These are phyloP conservation scores for Ascochyta koolunga DNA, from an alignment of 2,329 filamentous ascomycete species.

Conservation along the genomic window DNA sequence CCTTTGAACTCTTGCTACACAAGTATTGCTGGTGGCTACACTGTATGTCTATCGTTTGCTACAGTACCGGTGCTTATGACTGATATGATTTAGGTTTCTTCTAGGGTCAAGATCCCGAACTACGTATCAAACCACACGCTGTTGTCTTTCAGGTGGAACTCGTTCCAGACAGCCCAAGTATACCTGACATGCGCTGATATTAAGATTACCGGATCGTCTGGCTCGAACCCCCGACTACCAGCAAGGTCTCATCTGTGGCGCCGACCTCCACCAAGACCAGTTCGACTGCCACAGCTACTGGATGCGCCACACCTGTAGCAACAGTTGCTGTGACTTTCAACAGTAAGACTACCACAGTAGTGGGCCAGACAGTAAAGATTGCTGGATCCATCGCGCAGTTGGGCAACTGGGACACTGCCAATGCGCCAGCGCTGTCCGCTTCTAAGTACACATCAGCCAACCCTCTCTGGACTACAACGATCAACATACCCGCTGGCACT, in stretches of 20 bases:
- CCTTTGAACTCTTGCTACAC: conserved; percentile 43
- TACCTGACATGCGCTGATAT: conserved; percentile 45
- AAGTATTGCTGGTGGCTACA: conserved; percentile 43
- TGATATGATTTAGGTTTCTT: conserved; percentile 13
- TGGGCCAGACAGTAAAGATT: conserved; percentile 57
- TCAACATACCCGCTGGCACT: conserved; percentile 51
- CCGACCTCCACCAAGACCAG: conserved; percentile 19
- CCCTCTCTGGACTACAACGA: conserved; percentile 54
- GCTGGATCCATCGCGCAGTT: conserved; percentile 52
- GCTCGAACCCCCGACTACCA: conserved; percentile 23
- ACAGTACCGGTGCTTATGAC: background rate
- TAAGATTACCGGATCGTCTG: conserved; percentile 29
- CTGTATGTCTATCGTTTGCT: conserved; percentile 23
- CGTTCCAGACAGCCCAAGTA: conserved; percentile 42
- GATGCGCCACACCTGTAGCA: conserved; percentile 35
- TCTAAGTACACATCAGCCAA: conserved; percentile 51
- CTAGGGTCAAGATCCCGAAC: conserved; percentile 43
- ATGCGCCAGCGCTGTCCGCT: conserved; percentile 50
- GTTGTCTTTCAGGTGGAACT: conserved; percentile 42
- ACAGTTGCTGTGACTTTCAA: conserved; percentile 51
- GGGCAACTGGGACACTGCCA: conserved; percentile 52
- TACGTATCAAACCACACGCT: conserved; percentile 41
- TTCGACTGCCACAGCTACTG: conserved; percentile 19
- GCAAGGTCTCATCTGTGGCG: conserved; percentile 16
- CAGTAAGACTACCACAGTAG: conserved; percentile 55